phyloP scores from a whole-genome alignment of 768 basidiomycete genomes.

The Omphalotus guepiniiformis region DNA sequence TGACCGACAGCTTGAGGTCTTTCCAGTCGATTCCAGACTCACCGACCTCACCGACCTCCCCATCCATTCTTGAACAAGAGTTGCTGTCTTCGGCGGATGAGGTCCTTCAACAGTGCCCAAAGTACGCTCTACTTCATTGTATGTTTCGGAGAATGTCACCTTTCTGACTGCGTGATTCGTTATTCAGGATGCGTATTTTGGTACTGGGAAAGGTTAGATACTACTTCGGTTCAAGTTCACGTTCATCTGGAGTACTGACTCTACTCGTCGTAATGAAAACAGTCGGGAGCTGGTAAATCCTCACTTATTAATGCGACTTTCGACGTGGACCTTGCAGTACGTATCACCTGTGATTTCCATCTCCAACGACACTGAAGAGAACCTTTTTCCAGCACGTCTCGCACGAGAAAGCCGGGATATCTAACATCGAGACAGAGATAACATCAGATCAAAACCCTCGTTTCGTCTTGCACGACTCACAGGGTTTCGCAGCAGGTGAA shows the following conservation, averaged over 20 bases:
- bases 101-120: background rate
- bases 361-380: constrained; percentile 3
- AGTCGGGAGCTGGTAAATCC: constrained; percentile 29
- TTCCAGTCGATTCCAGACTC: no score
- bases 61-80: background rate
- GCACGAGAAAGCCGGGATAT: constrained; percentile 17
- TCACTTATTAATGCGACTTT: constrained; percentile 25
- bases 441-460: constrained; percentile 17
- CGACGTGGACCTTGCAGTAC: constrained; percentile 20
- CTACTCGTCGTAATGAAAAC: no score
- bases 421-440: constrained; percentile 21
- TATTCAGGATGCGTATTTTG: constrained; percentile 21
- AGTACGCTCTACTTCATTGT: background rate
- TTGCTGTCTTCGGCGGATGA: background rate
- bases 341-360: constrained; percentile 1
- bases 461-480: constrained; percentile 27
- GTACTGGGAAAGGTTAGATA: constrained; percentile 24
- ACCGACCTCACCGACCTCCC: no score
- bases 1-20: no score
- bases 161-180: no score
- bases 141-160: background rate
- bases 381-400: constrained; percentile 12
- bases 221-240: background rate
- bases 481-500: constrained; percentile 28
- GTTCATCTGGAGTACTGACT: background rate